These are phyloP conservation scores for Cicer bijugum DNA, from an alignment of 306 rosid species.

Conservation along the genomic window DNA sequence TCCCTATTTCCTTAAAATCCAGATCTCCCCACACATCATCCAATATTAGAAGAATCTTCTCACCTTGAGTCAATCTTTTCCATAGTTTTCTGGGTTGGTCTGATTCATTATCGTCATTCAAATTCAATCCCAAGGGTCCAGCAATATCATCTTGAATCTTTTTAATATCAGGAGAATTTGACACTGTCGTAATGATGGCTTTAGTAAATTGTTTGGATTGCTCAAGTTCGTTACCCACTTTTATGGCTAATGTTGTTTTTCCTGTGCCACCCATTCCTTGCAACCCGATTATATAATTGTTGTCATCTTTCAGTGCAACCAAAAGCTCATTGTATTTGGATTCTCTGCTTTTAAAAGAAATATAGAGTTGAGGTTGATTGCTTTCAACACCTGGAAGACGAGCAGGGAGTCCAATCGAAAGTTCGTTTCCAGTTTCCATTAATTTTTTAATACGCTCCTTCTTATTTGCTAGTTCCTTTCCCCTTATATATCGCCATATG, in stretches of 20 bases:
- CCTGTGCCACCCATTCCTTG: conserved; percentile 34
- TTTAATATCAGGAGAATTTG: neutral
- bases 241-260: conserved; percentile 13
- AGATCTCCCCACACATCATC: too few species aligned
- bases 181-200: neutral
- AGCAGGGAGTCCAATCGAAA: neutral
- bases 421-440: fast-evolving
- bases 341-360: neutral
- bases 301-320: conserved; percentile 9
- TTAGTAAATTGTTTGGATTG: neutral
- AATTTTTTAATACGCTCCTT: neutral
- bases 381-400: neutral
- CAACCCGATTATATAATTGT: conserved; percentile 16
- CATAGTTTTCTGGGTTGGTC: too few species aligned
- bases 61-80: too few species aligned
- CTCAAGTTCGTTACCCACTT: neutral
- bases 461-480: conserved; percentile 17
- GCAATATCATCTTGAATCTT: conserved; percentile 37
- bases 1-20: too few species aligned
- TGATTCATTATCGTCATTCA: too few species aligned
- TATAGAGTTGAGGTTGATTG: neutral
- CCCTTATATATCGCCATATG: neutral
- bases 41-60: too few species aligned
- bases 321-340: neutral
- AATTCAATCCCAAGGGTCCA: too few species aligned